Evolutionary conservation across 352 stramenopile species (phyloP).

Genomic region (Aphanomyces stellatus): DNA sequence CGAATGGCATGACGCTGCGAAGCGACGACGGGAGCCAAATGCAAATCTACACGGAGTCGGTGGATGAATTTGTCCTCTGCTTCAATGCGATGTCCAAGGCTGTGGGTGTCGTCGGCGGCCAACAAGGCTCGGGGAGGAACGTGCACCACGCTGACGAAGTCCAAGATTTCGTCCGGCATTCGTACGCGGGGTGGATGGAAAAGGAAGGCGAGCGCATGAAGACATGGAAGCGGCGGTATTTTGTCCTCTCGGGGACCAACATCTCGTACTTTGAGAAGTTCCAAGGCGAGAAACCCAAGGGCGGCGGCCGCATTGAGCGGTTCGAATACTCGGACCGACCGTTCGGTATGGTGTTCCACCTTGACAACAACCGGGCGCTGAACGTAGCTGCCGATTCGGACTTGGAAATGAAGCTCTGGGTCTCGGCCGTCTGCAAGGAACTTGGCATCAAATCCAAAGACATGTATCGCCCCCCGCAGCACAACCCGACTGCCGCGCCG

Average conservation of each 20-base stretch:
- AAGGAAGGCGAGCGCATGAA: conserved; percentile 69
- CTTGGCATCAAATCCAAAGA: neutral
- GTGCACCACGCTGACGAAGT: neutral
- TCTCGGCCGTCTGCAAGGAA: neutral
- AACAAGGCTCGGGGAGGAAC: no score
- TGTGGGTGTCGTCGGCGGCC: conserved; percentile 19
- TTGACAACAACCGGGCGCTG: conserved; percentile 29
- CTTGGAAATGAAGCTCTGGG: neutral
- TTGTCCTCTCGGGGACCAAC: conserved; percentile 24
- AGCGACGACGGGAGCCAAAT: neutral
- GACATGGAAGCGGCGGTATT: conserved; percentile 71
- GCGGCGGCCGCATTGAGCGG: conserved; percentile 39
- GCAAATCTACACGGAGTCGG: neutral
- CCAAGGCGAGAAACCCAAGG: conserved; percentile 32
- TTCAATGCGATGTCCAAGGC: conserved; percentile 27
- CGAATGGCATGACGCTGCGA: neutral
- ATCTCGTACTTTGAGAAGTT: neutral
- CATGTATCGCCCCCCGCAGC: neutral
- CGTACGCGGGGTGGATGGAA: conserved; percentile 59
- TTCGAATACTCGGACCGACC: conserved; percentile 31
- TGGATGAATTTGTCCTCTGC: neutral
- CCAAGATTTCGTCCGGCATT: conserved; percentile 13
- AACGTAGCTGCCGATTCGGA: conserved; percentile 25
- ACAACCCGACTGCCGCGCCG: no score
- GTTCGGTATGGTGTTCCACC: conserved; percentile 30